Base-by-base conservation (phyloP, 2,329 filamentous ascomycete genomes). In the Dactylellina haptotyla region DNA sequence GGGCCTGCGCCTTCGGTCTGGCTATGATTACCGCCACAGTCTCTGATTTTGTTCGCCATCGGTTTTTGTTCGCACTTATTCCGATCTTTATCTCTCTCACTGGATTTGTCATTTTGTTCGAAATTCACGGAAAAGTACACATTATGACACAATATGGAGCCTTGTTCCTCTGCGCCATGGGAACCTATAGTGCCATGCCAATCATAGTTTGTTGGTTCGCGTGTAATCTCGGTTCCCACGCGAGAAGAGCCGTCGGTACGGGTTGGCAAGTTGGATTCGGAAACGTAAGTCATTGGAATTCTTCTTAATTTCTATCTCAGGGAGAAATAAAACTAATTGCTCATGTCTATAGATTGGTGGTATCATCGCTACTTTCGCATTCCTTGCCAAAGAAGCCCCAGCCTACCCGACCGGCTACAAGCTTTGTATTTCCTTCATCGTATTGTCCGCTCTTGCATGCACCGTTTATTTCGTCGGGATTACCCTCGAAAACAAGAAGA, bases 111-210 rank as follows among this genome's bases (percentile, higher is more conserved):
- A 91, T 94, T 73, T 84, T 97, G 5, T 82, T 96, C 53, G 83
- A 83, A 9, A 86, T 94, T 3, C 90, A 94, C 80, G 81, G 90
- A 79, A 59, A 63, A 14, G 41, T 23, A 2, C 86, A 92, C 79
- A 83, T 82, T 0, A 75, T 85, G 10, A 81, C 91, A 4, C 86
- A 95, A 80, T 97, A 97, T 78, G 90, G 84, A 0, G 91, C 90
- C 0, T 85, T 97, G 0, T 96, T 96, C 83, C 83, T 97, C 30
- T 87, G 96, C 54, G 89, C 91, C 1, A 88, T 88, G 82, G 92
- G 92, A 54, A 86, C 87, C 0, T 97, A 96, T 81, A 88, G 88
- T 0, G 91, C 93, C n/a, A 93, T 97, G 90, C 93, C 94, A 0
- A 88, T 97, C 28, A 87, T 50, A 69, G 81, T 93, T 5, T 93